phyloP scores from a whole-genome alignment of 1,284 basidiomycete species.

The Fomitopsis betulina region DNA sequence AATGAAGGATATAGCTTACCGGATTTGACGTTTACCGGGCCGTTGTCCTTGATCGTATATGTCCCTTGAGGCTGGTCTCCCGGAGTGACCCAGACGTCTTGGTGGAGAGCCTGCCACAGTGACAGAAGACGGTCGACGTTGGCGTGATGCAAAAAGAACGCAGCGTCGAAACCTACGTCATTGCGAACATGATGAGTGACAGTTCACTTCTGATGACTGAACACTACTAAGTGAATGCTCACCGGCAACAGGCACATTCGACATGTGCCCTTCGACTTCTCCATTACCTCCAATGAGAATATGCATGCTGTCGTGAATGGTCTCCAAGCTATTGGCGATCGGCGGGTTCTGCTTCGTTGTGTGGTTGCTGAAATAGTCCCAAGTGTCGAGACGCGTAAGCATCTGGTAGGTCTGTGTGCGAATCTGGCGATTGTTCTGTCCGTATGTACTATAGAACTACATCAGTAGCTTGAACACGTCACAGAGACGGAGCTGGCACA shows the following conservation, averaged over 20 bases:
- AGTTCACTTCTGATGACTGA: background rate
- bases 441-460: background rate
- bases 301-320: conserved; percentile 45
- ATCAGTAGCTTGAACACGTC: background rate
- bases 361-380: conserved; percentile 44
- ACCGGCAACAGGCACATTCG: conserved; percentile 31
- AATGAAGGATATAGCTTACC: no score
- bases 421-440: conserved; percentile 7
- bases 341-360: conserved; percentile 30
- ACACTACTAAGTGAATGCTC: background rate
- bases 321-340: conserved; percentile 41
- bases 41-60: conserved; percentile 29
- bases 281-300: conserved; percentile 32
- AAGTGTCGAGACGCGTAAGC: conserved; percentile 34
- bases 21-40: conserved; percentile 29
- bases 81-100: conserved; percentile 31
- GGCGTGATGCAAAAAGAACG: conserved; percentile 45
- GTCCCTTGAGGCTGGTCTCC: conserved; percentile 29
- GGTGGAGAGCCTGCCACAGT: conserved; percentile 41
- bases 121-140: conserved; percentile 45
- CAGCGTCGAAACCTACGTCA: conserved; percentile 44
- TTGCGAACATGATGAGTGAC: background rate
- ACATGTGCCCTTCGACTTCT: conserved; percentile 36
- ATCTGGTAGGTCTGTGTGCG: conserved; percentile 32
- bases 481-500: conserved; percentile 11